Percentiles rank a stretch among this genome's conserved stretches.
These are phyloP conservation scores for Lepiota brunneoincarnata DNA, from an alignment of 768 basidiomycete genomes.

Conservation along the genomic window DNA sequence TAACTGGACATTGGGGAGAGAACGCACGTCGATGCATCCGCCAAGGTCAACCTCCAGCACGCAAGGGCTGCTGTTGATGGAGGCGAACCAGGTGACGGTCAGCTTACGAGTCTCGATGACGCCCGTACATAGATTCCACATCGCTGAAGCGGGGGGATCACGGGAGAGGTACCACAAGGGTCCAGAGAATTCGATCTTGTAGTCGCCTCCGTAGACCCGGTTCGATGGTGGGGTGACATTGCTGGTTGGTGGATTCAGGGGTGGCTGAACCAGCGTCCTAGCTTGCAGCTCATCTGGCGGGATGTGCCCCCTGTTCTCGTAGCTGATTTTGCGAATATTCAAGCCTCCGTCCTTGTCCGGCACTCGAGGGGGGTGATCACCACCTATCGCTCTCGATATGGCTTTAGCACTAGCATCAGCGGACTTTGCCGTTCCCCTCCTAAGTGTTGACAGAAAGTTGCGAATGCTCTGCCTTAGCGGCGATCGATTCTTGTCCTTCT, in stretches of 20 bases:
- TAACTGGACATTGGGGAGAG: slow-evolving; percentile 43
- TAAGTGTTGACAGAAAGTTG: slow-evolving; percentile 17
- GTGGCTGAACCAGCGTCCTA: not conserved
- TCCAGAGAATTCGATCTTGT: not conserved
- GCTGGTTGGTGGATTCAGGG: not conserved
- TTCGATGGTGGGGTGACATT: not conserved
- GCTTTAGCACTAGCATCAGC: not conserved
- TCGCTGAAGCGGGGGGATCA: not conserved
- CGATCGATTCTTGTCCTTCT: slow-evolving; percentile 11
- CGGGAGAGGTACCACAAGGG: not conserved
- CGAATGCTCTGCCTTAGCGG: slow-evolving; percentile 13
- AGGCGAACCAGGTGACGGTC: slow-evolving; percentile 10
- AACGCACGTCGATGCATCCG: slow-evolving; percentile 62
- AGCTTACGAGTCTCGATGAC: slow-evolving; percentile 14
- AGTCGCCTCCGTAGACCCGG: not conserved
- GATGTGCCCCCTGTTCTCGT: too few species aligned
- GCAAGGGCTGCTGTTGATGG: slow-evolving; percentile 21
- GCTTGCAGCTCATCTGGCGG: too few species aligned
- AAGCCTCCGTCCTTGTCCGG: not conserved
- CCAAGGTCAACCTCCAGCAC: slow-evolving; percentile 47
- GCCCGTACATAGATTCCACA: slow-evolving; percentile 10
- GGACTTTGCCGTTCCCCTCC: slow-evolving; percentile 16
- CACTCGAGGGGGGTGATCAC: not conserved
- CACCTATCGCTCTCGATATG: not conserved
- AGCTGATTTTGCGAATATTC: too few species aligned